Evolutionary conservation across 164 flowering plant genomes (phyloP).

Genomic region (Santalum album): DNA sequence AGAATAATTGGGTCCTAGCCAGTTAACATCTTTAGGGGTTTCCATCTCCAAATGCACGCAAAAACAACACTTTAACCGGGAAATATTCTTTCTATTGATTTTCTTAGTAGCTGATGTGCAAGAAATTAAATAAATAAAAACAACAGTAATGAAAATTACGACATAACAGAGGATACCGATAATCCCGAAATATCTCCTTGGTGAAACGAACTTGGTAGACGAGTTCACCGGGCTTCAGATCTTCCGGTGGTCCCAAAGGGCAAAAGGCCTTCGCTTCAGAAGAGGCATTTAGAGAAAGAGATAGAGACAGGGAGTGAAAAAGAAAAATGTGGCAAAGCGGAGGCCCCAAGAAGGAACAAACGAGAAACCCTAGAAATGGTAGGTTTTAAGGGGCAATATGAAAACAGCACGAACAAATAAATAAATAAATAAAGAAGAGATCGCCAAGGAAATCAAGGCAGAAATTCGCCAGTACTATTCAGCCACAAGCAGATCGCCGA

Average conservation of each 20-base stretch:
- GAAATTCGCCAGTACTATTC: background rate
- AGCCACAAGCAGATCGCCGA: background rate
- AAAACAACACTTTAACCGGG: background rate
- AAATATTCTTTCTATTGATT: background rate
- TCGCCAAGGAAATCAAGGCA: background rate
- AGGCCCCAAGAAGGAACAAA: too few species aligned
- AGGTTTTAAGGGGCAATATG: too few species aligned
- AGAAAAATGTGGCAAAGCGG: too few species aligned
- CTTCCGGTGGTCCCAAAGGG: constrained; percentile 52
- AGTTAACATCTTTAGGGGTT: too few species aligned
- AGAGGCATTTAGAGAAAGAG: constrained; percentile 52
- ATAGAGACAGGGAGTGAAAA: too few species aligned
- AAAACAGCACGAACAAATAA: background rate
- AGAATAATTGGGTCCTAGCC: too few species aligned
- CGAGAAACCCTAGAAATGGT: too few species aligned
- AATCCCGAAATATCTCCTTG: constrained; percentile 78
- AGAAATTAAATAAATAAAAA: background rate
- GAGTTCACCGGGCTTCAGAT: constrained; percentile 61
- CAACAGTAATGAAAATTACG: constrained; percentile 1
- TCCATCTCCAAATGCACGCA: too few species aligned
- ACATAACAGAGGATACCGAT: constrained; percentile 54
- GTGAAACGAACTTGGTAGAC: constrained; percentile 92
- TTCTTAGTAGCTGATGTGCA: background rate
- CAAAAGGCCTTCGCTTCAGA: constrained; percentile 56
- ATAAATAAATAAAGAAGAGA: background rate